phyloP scores from a whole-genome alignment of 2,329 filamentous ascomycete genomes.

The Aspergillus pseudonomiae region DNA sequence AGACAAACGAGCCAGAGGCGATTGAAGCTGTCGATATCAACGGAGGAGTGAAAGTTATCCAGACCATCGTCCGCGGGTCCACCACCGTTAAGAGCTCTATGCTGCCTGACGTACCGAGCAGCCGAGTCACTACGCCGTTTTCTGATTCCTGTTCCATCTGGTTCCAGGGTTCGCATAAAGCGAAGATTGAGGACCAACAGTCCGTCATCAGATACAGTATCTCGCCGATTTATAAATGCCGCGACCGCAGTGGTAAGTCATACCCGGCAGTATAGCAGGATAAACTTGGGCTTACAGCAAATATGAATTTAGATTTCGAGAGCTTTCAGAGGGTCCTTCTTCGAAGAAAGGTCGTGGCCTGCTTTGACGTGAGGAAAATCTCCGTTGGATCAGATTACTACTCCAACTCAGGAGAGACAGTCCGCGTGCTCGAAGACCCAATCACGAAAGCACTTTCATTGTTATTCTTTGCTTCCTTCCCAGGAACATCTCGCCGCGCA shows the following conservation, averaged over 20 bases:
- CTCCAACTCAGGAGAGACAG: neutral
- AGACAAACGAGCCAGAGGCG: neutral
- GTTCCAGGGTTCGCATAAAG: neutral
- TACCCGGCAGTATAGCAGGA: accelerated
- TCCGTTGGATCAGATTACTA: neutral
- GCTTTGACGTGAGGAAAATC: neutral
- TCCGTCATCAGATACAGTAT: neutral
- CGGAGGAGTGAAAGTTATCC: neutral
- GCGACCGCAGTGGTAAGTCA: neutral
- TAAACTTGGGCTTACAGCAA: neutral
- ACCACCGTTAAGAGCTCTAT: neutral
- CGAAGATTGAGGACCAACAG: neutral
- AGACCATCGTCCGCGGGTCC: neutral
- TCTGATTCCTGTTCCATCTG: neutral
- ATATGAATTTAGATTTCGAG: neutral
- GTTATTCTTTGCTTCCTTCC: neutral
- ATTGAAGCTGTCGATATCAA: neutral
- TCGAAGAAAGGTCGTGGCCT: neutral
- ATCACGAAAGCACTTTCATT: neutral
- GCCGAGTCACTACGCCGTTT: accelerated
- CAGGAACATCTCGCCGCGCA: neutral
- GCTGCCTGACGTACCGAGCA: neutral
- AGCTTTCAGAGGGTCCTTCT: neutral
- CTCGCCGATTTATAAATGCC: neutral
- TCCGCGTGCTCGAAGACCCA: neutral